Conservation (phyloP, 306 rosid genomes). For the Astragalus glycyphyllos region DNA sequence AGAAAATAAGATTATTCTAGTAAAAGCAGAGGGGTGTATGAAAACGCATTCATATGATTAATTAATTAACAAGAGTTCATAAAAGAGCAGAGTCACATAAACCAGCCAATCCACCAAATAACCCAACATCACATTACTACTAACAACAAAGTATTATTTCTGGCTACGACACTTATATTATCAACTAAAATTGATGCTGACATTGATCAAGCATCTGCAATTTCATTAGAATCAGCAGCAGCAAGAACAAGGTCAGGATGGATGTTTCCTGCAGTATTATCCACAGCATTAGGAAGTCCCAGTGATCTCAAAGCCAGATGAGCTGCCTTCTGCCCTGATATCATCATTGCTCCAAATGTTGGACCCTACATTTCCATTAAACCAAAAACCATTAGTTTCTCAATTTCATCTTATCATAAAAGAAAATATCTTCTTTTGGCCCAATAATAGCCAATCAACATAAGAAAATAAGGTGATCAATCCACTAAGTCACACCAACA, state of each 20-base stretch:
- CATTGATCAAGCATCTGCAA: slow-evolving; percentile 57
- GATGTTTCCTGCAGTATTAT: slow-evolving; percentile 44
- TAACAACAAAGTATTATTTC: slow-evolving; percentile 28
- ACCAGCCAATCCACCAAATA: neutral
- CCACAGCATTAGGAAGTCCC: slow-evolving; percentile 62
- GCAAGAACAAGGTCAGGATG: slow-evolving; percentile 76
- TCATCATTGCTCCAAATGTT: slow-evolving; percentile 96
- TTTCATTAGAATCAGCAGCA: slow-evolving; percentile 62
- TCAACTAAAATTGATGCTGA: neutral
- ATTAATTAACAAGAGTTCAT: neutral
- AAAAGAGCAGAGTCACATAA: slow-evolving; percentile 6
- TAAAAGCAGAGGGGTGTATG: too few species aligned
- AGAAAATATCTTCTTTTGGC: neutral
- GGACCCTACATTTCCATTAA: slow-evolving; percentile 67
- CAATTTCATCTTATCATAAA: neutral
- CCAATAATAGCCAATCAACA: neutral
- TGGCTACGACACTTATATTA: neutral
- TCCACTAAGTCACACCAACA: neutral
- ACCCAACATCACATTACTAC: neutral
- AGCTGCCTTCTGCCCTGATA: slow-evolving; percentile 91
- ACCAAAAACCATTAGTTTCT: neutral
- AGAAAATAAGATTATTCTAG: too few species aligned
- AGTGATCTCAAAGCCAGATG: slow-evolving; percentile 70
- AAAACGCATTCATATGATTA: neutral
- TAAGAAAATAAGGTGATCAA: neutral